Conservation (phyloP, 306 rosid genomes). For the Dryas octopetala region DNA sequence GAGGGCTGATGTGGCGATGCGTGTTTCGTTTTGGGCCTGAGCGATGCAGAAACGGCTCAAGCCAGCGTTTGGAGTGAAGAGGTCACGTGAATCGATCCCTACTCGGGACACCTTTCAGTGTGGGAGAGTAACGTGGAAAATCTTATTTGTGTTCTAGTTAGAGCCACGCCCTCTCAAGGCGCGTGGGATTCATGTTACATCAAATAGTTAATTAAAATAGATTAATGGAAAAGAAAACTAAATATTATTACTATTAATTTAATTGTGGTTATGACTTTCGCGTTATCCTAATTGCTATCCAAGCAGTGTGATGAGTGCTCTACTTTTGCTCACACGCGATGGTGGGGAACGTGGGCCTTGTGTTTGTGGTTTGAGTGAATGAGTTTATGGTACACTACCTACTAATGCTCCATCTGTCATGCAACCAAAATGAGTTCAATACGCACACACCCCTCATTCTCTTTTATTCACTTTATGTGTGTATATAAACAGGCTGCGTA, state of each 20-base stretch:
- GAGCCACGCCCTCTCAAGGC: background rate
- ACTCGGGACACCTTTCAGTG: background rate
- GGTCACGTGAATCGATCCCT: slow-evolving; percentile 9
- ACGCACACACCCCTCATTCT: slow-evolving; percentile 8
- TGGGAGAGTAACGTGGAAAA: slow-evolving; percentile 16
- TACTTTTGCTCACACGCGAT: slow-evolving; percentile 24
- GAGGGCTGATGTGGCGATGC: slow-evolving; percentile 25
- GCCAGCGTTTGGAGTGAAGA: background rate
- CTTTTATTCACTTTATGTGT: background rate
- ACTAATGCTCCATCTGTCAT: slow-evolving; percentile 51
- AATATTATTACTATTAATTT: background rate
- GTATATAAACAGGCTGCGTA: slow-evolving; percentile 28
- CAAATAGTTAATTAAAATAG: background rate
- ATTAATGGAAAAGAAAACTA: background rate
- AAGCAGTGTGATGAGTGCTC: slow-evolving; percentile 3
- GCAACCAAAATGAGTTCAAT: slow-evolving; percentile 40
- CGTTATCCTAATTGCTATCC: background rate
- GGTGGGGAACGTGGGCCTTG: slow-evolving; percentile 21
- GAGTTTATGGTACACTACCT: slow-evolving; percentile 63
- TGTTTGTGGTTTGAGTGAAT: slow-evolving; percentile 33
- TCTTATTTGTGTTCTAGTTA: background rate
- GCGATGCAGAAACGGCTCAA: background rate
- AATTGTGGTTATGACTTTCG: background rate
- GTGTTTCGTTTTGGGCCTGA: slow-evolving; percentile 18
- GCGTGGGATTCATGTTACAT: background rate